Conservation (phyloP, 306 rosid species). For the Rosa multiflora region DNA sequence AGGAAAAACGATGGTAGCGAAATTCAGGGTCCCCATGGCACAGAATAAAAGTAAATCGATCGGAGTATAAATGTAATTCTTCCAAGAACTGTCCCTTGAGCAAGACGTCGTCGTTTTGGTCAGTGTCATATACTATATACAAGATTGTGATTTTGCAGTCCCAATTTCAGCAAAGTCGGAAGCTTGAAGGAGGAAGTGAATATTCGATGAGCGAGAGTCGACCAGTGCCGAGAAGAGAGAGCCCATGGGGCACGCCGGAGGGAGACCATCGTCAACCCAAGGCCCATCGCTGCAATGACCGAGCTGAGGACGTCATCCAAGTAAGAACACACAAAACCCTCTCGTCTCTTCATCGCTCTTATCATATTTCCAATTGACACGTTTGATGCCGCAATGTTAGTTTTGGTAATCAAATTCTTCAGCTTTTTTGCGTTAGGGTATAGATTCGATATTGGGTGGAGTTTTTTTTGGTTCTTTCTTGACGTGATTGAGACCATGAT, state of each 20-base stretch:
- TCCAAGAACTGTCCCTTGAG: not conserved
- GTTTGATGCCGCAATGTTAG: not conserved
- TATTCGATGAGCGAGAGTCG: slow-evolving; percentile 57
- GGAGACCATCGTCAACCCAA: slow-evolving; percentile 78
- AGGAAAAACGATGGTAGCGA: not conserved
- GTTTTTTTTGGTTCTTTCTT: not conserved
- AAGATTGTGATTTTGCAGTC: not conserved
- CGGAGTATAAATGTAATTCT: not conserved
- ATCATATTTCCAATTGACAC: too few species aligned
- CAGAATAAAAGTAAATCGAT: not conserved
- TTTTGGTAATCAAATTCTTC: not conserved
- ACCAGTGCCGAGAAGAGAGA: slow-evolving; percentile 88
- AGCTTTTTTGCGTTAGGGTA: not conserved
- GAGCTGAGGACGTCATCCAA: slow-evolving; percentile 87
- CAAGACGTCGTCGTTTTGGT: not conserved
- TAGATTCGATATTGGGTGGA: slow-evolving; percentile 6
- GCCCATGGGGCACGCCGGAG: slow-evolving; percentile 88
- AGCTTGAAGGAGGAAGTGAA: not conserved
- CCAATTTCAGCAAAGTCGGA: not conserved
- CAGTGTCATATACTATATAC: too few species aligned
- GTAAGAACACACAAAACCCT: slow-evolving; percentile 26
- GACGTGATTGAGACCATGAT: not conserved
- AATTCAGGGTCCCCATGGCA: not conserved
- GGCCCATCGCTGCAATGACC: slow-evolving; percentile 94
- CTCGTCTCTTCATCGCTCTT: too few species aligned